phyloP scores from a whole-genome alignment of 2,329 filamentous ascomycete species.

The Trichoderma oligosporum region DNA sequence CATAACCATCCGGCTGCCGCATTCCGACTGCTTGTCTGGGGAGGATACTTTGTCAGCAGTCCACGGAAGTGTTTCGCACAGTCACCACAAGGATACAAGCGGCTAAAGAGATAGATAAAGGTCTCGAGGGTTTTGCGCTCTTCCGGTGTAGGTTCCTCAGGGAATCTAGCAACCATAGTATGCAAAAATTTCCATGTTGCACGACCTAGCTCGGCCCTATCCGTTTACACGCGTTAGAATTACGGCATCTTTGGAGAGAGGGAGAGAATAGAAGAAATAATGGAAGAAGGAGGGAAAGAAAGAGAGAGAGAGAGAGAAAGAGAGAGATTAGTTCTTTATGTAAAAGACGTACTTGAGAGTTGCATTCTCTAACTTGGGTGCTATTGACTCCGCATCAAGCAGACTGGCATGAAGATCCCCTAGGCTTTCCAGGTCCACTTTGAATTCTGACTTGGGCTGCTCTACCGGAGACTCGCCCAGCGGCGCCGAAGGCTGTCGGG shows the following conservation, averaged over 20 bases:
- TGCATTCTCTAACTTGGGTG: constrained; percentile 77
- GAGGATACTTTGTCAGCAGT: constrained; percentile 59
- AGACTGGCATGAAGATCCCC: constrained; percentile 50
- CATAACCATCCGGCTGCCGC: constrained; percentile 65
- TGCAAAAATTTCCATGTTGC: constrained; percentile 68
- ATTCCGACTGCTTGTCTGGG: constrained; percentile 61
- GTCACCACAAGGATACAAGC: constrained; percentile 68
- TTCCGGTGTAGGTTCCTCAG: constrained; percentile 59
- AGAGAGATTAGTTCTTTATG: neutral
- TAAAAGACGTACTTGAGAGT: constrained; percentile 62
- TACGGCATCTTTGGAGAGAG: neutral
- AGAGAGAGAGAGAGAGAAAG: neutral
- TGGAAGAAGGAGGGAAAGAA: neutral
- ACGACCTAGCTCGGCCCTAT: constrained; percentile 60
- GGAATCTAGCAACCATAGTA: constrained; percentile 67
- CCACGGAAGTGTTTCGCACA: constrained; percentile 65
- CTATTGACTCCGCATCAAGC: constrained; percentile 67
- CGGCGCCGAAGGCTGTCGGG: constrained; percentile 20
- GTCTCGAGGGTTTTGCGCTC: constrained; percentile 61
- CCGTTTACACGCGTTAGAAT: neutral
- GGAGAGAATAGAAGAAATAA: too few species aligned
- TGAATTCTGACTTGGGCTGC: constrained; percentile 31
- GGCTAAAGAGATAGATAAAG: constrained; percentile 63
- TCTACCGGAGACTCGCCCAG: constrained; percentile 25
- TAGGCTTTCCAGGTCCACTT: constrained; percentile 40